Evolutionary conservation across 2,329 filamentous ascomycete genomes (phyloP).

Genomic region (Venturia carpophila): DNA sequence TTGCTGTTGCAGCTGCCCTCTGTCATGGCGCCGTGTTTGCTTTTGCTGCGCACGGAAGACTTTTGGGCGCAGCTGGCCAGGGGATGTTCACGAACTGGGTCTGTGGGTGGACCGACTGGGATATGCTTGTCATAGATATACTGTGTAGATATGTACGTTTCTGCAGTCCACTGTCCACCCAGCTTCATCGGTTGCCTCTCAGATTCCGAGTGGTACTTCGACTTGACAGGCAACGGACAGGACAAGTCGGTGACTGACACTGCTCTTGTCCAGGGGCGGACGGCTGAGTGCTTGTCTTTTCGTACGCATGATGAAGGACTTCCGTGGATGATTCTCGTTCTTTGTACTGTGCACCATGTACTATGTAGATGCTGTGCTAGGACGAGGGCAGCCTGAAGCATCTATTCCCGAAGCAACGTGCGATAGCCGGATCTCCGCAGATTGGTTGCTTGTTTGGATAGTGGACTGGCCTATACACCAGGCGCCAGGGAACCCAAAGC

Average conservation of each 20-base stretch:
- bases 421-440: not conserved
- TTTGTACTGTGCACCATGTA: too few species aligned
- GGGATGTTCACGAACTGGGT: not conserved
- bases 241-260: not conserved
- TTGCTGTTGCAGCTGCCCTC: not conserved
- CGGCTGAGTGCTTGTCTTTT: not conserved
- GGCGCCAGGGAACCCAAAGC: not conserved
- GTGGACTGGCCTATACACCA: not conserved
- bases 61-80: not conserved
- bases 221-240: not conserved
- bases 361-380: not conserved
- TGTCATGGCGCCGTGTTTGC: not conserved
- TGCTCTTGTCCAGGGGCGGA: not conserved
- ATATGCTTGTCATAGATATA: not conserved
- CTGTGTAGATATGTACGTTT: too few species aligned
- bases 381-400: not conserved
- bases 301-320: not conserved
- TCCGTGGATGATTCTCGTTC: not conserved
- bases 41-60: not conserved
- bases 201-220: not conserved
- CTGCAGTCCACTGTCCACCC: too few species aligned
- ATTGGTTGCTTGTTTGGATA: not conserved
- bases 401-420: not conserved
- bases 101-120: not conserved
- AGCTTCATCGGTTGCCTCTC: not conserved